Base-by-base conservation (phyloP, 2,329 filamentous ascomycete genomes). In the Tetracladium maxilliforme region DNA sequence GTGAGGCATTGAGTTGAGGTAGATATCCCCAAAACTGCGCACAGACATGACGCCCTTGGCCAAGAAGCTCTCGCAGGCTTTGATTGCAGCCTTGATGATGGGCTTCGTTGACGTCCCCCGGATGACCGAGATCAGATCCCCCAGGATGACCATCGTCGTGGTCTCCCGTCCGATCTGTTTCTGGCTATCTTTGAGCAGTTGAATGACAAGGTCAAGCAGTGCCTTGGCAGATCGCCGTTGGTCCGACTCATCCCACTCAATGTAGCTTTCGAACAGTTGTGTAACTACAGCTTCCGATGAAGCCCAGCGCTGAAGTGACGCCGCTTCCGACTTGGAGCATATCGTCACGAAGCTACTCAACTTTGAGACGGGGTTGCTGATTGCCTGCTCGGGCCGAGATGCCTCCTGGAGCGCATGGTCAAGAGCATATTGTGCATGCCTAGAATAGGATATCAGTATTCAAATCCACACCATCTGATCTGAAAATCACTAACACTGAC, bases 31-130 rank as follows among this genome's bases (percentile, higher is more conserved):
- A 16, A 70, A 45, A 30, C 66, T 51, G 28, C 52, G 41, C 28
- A 63, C 38, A 37, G 51, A 52, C 14, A 77, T 48, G 9, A 73
- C 54, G 3, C 56, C 51, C 43, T 78, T 82, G 23, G 58, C 52
- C 4, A 83, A 42, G 29, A 83, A 64, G 38, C 73, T 63, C 23
- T 77, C 70, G 19, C 82, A 51, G 10, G 65, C 65, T 39, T 74
- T 72, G 32, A 83, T 63, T 6, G 73, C 68, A 18, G 76, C 76
- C 43, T 82, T 82, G 20, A 72, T 70, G 25, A 74, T 57, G 7
- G 71, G 64, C 33, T 67, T 71, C 10, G 70, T 58, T 17, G 69
- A 69, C 31, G 66, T 58, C 29, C 67, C 61, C 13, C 62, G 58
- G 21, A 80, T 60, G 10, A 75, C 67, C 3, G 64, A 61, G 10